Percentiles rank a stretch among this genome's conserved stretches.
These are phyloP conservation scores for Herpotrichia juniperi DNA, from an alignment of 2,329 filamentous ascomycete genomes.

Conservation along the genomic window DNA sequence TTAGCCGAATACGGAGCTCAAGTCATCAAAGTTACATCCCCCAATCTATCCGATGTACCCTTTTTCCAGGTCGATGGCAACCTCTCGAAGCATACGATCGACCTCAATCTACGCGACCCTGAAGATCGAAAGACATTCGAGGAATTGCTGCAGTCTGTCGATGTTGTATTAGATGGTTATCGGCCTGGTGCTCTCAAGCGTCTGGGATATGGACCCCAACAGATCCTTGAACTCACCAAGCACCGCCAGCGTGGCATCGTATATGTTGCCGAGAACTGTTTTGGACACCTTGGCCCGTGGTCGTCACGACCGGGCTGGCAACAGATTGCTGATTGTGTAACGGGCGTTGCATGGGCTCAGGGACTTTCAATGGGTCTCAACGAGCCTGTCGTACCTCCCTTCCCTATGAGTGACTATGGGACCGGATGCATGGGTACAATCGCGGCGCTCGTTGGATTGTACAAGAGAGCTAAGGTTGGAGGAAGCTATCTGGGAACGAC, in stretches of 20 bases:
- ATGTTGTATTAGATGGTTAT: conserved; percentile 73
- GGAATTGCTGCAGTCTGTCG: conserved; percentile 64
- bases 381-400: conserved; percentile 70
- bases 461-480: conserved; percentile 65
- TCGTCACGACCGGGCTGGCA: conserved; percentile 71
- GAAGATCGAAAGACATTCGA: conserved; percentile 64
- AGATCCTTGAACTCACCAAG: conserved; percentile 59
- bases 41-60: conserved; percentile 71
- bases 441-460: conserved; percentile 68
- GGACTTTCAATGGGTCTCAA: conserved; percentile 65
- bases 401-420: conserved; percentile 67
- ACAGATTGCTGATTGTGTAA: conserved; percentile 72
- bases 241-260: conserved; percentile 67
- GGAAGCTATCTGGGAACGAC: conserved; percentile 71
- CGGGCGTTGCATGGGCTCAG: conserved; percentile 66
- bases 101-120: conserved; percentile 65
- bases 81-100: conserved; percentile 70
- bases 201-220: conserved; percentile 67
- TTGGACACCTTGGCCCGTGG: conserved; percentile 70
- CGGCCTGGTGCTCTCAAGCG: conserved; percentile 68
- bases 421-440: conserved; percentile 75
- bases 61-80: conserved; percentile 77
- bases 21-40: conserved; percentile 74
- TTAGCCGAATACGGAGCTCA: conserved; percentile 78
- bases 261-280: conserved; percentile 75